These are phyloP conservation scores for Pseudogymnoascus sp. DNA, from an alignment of 2,329 filamentous ascomycete genomes.

Conservation along the genomic window DNA sequence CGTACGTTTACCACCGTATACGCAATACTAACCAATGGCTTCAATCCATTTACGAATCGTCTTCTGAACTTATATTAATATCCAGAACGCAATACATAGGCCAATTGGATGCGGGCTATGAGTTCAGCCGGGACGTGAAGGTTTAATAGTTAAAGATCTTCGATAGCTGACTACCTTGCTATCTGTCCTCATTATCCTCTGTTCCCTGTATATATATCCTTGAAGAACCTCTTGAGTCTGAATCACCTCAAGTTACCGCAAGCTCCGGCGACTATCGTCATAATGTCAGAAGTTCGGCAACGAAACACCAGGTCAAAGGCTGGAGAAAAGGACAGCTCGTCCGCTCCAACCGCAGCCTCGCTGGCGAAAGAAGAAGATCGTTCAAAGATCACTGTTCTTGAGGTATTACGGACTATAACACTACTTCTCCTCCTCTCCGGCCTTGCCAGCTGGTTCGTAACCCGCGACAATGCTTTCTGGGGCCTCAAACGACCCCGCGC, in stretches of 20 bases:
- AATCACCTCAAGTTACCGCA: not conserved
- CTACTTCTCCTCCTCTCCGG: conserved; percentile 22
- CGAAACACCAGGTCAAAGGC: conserved; percentile 11
- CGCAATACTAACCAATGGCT: not conserved
- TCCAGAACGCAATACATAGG: not conserved
- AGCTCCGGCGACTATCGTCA: not conserved
- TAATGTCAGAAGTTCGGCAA: conserved; percentile 18
- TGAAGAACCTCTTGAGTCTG: not conserved
- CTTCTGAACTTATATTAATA: conserved; percentile 5
- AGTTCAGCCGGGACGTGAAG: not conserved
- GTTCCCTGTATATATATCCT: not conserved
- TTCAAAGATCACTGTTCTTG: conserved; percentile 20
- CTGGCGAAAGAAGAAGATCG: conserved; percentile 24
- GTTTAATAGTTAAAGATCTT: conserved; percentile 1
- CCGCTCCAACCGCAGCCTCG: conserved; percentile 3
- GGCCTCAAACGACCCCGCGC: conserved; percentile 23
- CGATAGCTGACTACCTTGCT: not conserved
- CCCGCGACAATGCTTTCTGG: conserved; percentile 25
- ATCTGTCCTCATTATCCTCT: not conserved
- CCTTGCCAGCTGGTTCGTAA: conserved; percentile 27
- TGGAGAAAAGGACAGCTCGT: conserved; percentile 1
- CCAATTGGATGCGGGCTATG: not conserved
- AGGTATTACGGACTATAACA: conserved; percentile 23
- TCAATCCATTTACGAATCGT: not conserved
- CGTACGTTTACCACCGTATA: not conserved